Evolutionary conservation across 2,329 filamentous ascomycete genomes (phyloP).

Genomic region (Helotiales sp.): DNA sequence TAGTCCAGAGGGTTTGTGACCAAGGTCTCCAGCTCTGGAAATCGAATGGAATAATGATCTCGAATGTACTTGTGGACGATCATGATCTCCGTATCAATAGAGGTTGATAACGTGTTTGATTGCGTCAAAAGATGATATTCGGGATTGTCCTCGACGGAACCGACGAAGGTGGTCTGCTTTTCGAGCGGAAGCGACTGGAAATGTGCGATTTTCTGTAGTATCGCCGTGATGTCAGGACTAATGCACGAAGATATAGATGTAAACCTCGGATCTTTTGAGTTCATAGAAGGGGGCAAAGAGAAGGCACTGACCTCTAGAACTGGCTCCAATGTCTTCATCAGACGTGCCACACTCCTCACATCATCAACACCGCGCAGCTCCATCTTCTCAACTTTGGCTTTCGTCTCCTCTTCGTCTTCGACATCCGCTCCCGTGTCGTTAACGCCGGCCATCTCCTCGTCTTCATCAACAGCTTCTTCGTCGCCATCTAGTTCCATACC

Average conservation of each 20-base stretch:
- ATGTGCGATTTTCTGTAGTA: conserved; percentile 73
- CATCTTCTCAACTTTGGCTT: conserved; percentile 82
- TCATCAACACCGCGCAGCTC: conserved; percentile 72
- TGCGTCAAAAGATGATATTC: conserved; percentile 88
- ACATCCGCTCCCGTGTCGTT: conserved; percentile 46
- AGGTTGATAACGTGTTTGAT: conserved; percentile 85
- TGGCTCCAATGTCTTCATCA: conserved; percentile 81
- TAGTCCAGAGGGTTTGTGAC: conserved; percentile 93
- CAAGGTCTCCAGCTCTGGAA: conserved; percentile 87
- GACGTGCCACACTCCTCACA: conserved; percentile 73
- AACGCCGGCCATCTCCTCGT: conserved; percentile 55
- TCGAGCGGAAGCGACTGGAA: conserved; percentile 70
- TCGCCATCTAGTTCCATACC: conserved; percentile 62
- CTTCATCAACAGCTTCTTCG: conserved; percentile 59
- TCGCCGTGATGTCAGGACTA: conserved; percentile 67
- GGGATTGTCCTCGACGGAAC: conserved; percentile 87
- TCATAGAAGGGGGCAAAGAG: conserved; percentile 27
- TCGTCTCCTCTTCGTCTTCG: conserved; percentile 66
- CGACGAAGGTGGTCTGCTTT: conserved; percentile 64
- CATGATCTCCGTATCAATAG: conserved; percentile 89
- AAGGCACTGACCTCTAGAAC: conserved; percentile 72
- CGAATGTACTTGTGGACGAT: conserved; percentile 95
- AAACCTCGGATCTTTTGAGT: conserved; percentile 50
- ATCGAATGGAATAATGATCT: conserved; percentile 92
- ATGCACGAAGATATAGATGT: conserved; percentile 58